Percentiles rank a stretch among this genome's conserved stretches.
phyloP scores from a whole-genome alignment of 345 rosid genomes.

The Chamaenerion angustifolium region DNA sequence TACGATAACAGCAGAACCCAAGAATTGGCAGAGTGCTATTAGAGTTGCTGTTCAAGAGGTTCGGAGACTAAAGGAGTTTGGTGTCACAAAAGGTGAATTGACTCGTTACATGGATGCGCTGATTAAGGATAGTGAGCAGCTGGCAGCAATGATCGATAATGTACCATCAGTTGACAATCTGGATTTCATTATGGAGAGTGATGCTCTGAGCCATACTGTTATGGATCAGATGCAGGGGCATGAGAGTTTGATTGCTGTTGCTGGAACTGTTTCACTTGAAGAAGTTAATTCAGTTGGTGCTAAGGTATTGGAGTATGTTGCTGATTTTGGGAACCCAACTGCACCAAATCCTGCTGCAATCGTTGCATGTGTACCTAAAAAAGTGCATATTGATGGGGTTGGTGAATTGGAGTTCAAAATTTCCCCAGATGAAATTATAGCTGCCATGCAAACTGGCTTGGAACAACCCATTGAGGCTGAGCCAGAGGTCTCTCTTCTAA shows the following conservation, averaged over 20 bases:
- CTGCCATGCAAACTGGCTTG: conserved; percentile 65
- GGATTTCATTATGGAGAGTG: conserved; percentile 97
- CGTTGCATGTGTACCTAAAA: conserved; percentile 93
- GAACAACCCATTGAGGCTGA: conserved; percentile 86
- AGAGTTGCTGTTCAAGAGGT: conserved; percentile 98
- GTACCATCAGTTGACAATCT: conserved; percentile 97
- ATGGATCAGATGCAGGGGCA: conserved; percentile 99
- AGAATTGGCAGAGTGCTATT: conserved; percentile 92
- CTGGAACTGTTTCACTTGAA: conserved; percentile 85
- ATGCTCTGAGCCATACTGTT: conserved; percentile 83
- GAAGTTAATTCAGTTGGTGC: conserved; percentile 95
- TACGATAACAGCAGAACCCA: conserved; percentile 95
- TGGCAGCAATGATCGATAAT: conserved; percentile 93
- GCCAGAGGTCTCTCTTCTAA: conserved; percentile 59
- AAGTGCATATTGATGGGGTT: conserved; percentile 61
- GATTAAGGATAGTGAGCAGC: conserved; percentile 95
- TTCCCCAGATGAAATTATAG: conserved; percentile 52
- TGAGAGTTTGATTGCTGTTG: conserved; percentile 74
- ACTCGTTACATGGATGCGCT: conserved; percentile 97
- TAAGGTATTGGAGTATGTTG: conserved; percentile 70
- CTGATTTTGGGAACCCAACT: conserved; percentile 86
- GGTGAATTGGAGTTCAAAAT: conserved; percentile 86
- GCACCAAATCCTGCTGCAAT: conserved; percentile 95
- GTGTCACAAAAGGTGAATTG: conserved; percentile 94
- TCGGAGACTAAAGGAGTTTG: conserved; percentile 96